Conservation (phyloP, 2,329 filamentous ascomycete species). For the Diaporthe vaccinii region DNA sequence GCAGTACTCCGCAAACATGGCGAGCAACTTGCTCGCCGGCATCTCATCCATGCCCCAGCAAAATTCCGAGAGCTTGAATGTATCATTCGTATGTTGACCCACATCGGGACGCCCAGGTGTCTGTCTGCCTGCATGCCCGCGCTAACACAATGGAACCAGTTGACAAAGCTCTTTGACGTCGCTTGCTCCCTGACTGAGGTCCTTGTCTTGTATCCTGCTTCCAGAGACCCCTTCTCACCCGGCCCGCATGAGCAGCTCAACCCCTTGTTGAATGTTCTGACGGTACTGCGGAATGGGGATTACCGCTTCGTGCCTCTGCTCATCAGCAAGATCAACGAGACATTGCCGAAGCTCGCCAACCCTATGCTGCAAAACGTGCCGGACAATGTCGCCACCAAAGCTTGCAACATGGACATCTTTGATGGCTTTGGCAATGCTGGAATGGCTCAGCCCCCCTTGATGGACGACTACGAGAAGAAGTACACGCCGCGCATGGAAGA, state of each 20-base stretch:
- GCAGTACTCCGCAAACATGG: slow-evolving; percentile 73
- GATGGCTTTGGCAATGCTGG: slow-evolving; percentile 75
- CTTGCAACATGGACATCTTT: slow-evolving; percentile 70
- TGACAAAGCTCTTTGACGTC: slow-evolving; percentile 86
- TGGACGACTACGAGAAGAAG: slow-evolving; percentile 65
- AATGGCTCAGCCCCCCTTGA: slow-evolving; percentile 67
- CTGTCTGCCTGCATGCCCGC: neutral
- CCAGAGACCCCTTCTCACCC: slow-evolving; percentile 72
- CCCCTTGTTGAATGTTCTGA: slow-evolving; percentile 76
- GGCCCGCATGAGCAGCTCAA: slow-evolving; percentile 82
- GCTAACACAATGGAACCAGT: slow-evolving; percentile 56
- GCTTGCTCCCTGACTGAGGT: slow-evolving; percentile 81
- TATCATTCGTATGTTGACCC: slow-evolving; percentile 74
- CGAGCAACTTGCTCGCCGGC: slow-evolving; percentile 74
- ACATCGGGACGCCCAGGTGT: slow-evolving; percentile 1
- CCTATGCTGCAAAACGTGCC: slow-evolving; percentile 72
- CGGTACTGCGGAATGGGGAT: slow-evolving; percentile 80
- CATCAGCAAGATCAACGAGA: slow-evolving; percentile 80
- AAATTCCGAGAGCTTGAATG: slow-evolving; percentile 80
- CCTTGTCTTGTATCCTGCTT: slow-evolving; percentile 73
- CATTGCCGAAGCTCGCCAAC: slow-evolving; percentile 73
- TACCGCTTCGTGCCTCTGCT: slow-evolving; percentile 83
- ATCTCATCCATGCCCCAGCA: slow-evolving; percentile 79
- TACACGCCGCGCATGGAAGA: slow-evolving; percentile 58
- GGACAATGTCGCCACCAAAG: slow-evolving; percentile 56